phyloP scores from a whole-genome alignment of 305 asterid genomes.

The Rubia tinctorum region DNA sequence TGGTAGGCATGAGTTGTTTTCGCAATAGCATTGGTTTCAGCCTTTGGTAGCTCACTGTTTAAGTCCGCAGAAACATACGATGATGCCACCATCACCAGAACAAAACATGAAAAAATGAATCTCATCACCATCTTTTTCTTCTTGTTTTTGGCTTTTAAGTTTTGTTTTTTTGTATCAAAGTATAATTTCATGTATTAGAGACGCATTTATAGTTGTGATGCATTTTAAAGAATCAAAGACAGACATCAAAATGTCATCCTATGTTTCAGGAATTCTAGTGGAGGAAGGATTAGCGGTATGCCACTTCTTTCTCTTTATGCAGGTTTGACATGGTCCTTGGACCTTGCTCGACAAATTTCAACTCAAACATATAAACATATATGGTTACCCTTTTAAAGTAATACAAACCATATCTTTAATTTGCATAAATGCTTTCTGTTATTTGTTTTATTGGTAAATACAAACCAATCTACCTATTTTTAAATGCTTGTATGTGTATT shows the following conservation, averaged over 20 bases:
- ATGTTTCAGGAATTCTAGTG: not conserved
- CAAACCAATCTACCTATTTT: not conserved
- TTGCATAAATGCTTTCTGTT: not conserved
- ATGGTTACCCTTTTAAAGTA: not conserved
- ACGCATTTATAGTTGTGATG: not conserved
- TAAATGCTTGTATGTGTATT: too few relatives aligned
- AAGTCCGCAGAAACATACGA: not conserved
- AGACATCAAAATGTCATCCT: not conserved
- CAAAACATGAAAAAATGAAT: not conserved
- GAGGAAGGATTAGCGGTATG: not conserved
- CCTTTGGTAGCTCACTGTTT: not conserved
- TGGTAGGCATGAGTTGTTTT: not conserved
- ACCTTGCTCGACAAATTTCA: not conserved
- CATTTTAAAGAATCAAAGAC: not conserved
- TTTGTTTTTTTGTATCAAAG: not conserved
- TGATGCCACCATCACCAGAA: not conserved
- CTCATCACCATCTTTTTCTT: not conserved
- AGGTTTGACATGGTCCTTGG: not conserved
- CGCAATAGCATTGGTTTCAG: not conserved
- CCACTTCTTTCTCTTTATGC: not conserved
- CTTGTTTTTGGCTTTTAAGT: not conserved
- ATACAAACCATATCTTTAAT: not conserved
- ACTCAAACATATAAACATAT: not conserved
- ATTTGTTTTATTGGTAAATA: not conserved
- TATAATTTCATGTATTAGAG: not conserved